Percentiles rank a stretch among this genome's conserved stretches.
Evolutionary conservation across 1,284 basidiomycete genomes (phyloP).

Genomic region (Pseudozyma sp.): DNA sequence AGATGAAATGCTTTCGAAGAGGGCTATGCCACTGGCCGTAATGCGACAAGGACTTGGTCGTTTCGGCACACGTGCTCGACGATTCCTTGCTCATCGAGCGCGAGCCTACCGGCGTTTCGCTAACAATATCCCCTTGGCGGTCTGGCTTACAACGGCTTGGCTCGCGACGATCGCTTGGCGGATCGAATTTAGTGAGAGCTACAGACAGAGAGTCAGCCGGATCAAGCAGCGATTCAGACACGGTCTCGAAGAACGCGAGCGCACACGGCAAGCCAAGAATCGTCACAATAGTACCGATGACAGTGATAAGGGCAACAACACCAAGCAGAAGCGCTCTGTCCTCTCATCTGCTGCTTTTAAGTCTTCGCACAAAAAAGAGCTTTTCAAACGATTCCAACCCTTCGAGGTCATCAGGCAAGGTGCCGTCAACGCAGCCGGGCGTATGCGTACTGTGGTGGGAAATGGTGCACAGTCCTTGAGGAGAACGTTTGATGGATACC

Average conservation of each 20-base stretch:
- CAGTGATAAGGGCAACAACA: not conserved
- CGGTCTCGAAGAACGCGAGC: too few species aligned
- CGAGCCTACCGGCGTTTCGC: not conserved
- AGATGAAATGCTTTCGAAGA: not conserved
- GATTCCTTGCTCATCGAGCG: not conserved
- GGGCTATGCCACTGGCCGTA: not conserved
- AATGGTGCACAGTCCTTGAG: not conserved
- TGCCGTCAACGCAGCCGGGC: not conserved
- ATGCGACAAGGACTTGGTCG: not conserved
- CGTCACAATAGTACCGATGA: too few species aligned
- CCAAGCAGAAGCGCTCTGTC: not conserved
- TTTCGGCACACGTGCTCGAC: not conserved
- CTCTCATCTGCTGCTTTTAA: not conserved
- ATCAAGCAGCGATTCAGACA: too few species aligned
- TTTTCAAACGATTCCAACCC: conserved; percentile 4
- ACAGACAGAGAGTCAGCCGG: too few species aligned
- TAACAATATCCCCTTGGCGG: not conserved
- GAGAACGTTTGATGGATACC: not conserved
- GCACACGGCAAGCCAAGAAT: too few species aligned
- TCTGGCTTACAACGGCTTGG: not conserved
- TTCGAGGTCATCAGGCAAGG: not conserved
- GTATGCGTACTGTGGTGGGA: conserved; percentile 1
- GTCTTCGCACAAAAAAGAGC: not conserved
- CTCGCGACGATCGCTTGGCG: too few species aligned
- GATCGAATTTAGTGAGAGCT: too few species aligned